Base-by-base conservation (phyloP, 2,329 filamentous ascomycete species). In the Microsporum ferrugineum region DNA sequence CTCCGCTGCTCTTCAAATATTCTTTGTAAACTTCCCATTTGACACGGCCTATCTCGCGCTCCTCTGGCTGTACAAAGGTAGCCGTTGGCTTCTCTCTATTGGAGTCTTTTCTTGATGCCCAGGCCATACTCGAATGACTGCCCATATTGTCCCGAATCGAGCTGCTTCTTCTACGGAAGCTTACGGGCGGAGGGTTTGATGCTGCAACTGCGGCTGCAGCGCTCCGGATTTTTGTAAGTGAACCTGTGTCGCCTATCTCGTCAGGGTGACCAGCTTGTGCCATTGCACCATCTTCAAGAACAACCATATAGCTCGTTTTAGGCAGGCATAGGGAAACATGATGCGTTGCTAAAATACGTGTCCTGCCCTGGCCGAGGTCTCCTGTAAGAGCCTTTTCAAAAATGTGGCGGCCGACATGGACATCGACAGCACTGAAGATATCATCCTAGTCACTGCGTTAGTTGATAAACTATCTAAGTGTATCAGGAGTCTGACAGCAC, bases 281-380 rank as follows among this genome's bases (percentile, higher is more conserved):
- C 41, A 49, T 59, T 5, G 4, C n/a, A 51, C 29, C 29, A 34
- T 59, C 43, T 41, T 36, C 57, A 59, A 59, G 57, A 10, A 47
- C 7, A 34, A 59, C 57, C 39, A 45, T 43, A n/a, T 49, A 59
- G 5, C 31, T 43, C 12, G 57, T 47, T 8, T 60, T 51, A 1
- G 45, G 33, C 47, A 55, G n/a, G 62, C 90, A 88, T 7, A 96
- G 76, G 63, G 91, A 86, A 0, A 79, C 82, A 1, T 84, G 80
- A 73, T 88, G 85, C 0, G 85, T 88, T 17, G 84, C 84, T 14
- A 88, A 73, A 31, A 87, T 75, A 0, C 81, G 73, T 0, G 77
- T 83, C 23, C 84, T 77, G 7, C 73, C 78, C 62, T 80, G 70
- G 60, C 84, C 71, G 36, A 87, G 69, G 1, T 77, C 76, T 1